Conservation (phyloP, 192 early-diverging fungal species). For the Gigaspora rosea region DNA sequence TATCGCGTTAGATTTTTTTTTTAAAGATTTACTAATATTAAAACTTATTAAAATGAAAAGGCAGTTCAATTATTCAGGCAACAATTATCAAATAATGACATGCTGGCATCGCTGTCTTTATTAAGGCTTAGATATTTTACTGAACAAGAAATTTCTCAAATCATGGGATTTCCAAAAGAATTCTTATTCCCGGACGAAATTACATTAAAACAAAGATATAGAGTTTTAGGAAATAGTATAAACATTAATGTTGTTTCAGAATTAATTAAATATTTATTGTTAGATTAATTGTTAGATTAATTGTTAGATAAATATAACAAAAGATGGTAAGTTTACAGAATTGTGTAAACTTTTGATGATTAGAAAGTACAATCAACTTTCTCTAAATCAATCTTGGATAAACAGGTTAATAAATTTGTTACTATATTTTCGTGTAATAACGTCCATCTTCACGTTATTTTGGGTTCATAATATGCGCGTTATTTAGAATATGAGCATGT, state of each 20-base stretch:
- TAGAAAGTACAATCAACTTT: too few relatives aligned
- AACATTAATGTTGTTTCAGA: slow-evolving; percentile 80
- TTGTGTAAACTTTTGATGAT: too few relatives aligned
- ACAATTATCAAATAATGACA: not conserved
- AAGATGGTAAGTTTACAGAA: too few relatives aligned
- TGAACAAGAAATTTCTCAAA: slow-evolving; percentile 65
- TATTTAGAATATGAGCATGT: too few relatives aligned
- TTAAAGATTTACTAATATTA: too few relatives aligned
- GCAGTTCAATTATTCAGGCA: too few relatives aligned
- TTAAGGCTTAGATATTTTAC: slow-evolving; percentile 59
- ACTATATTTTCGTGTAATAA: too few relatives aligned
- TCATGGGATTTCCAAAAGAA: slow-evolving; percentile 77
- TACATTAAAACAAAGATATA: slow-evolving; percentile 74
- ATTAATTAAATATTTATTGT: slow-evolving; percentile 71
- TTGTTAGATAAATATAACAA: not conserved
- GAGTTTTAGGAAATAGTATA: slow-evolving; percentile 89
- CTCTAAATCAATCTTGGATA: too few relatives aligned
- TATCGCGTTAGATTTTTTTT: not conserved
- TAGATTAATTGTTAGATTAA: slow-evolving; percentile 22
- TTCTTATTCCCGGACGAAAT: slow-evolving; percentile 74
- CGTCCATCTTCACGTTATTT: too few relatives aligned
- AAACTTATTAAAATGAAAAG: too few relatives aligned
- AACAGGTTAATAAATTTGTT: too few relatives aligned
- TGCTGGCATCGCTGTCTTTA: not conserved
- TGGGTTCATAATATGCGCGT: too few relatives aligned